Percentiles rank a stretch among this genome's conserved stretches.
These are phyloP conservation scores for Malus fusca DNA, from an alignment of 306 rosid genomes.

Conservation along the genomic window DNA sequence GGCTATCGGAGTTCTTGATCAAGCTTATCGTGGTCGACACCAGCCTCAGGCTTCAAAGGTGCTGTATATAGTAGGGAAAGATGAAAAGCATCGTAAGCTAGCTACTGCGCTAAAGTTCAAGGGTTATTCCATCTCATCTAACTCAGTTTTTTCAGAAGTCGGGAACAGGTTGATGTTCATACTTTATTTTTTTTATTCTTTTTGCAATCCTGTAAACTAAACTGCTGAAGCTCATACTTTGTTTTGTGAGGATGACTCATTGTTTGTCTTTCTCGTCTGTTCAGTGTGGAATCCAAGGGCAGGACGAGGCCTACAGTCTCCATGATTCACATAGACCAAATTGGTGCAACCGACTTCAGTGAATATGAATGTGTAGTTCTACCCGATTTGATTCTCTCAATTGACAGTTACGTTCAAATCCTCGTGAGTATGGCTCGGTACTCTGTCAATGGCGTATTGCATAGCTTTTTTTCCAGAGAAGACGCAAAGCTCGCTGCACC, in stretches of 20 bases:
- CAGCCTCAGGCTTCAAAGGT: conserved; percentile 21
- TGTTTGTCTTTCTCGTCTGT: conserved; percentile 9
- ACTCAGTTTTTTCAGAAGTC: conserved; percentile 15
- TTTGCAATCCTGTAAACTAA: too few species aligned
- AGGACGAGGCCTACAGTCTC: conserved; percentile 23
- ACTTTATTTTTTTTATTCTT: not conserved
- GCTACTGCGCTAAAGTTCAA: conserved; percentile 35
- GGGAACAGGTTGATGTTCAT: conserved; percentile 38
- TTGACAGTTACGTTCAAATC: conserved; percentile 34
- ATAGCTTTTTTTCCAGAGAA: conserved; percentile 39
- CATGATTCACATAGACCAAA: conserved; percentile 29
- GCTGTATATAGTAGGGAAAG: conserved; percentile 44
- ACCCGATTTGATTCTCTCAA: conserved; percentile 37
- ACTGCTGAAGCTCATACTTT: not conserved
- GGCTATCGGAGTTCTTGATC: conserved; percentile 39
- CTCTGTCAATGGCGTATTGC: conserved; percentile 47
- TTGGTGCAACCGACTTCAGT: conserved; percentile 34
- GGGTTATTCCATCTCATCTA: conserved; percentile 31
- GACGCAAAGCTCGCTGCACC: conserved; percentile 38
- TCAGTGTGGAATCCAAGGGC: conserved; percentile 30
- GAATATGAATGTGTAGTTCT: conserved; percentile 40
- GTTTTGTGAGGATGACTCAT: not conserved
- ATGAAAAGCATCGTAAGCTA: conserved; percentile 28
- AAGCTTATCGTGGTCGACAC: conserved; percentile 18
- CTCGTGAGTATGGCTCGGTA: conserved; percentile 56